Evolutionary conservation across 2,329 filamentous ascomycete genomes (phyloP).

Genomic region (Exophiala mesophila): DNA sequence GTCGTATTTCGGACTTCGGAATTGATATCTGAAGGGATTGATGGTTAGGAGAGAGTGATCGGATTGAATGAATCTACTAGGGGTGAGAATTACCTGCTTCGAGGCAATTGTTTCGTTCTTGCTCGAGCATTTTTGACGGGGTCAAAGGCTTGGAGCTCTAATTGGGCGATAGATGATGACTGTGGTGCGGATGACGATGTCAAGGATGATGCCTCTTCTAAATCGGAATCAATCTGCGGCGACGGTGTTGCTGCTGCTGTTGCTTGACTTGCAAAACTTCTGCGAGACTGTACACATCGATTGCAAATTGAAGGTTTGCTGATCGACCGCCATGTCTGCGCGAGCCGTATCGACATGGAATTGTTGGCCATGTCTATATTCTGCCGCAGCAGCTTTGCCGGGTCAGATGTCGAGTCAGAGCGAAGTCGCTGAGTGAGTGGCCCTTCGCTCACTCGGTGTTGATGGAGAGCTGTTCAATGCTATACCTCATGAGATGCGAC

Average conservation of each 20-base stretch:
- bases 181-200: no score
- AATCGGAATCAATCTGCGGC: slow-evolving; percentile 13
- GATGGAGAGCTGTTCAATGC: neutral
- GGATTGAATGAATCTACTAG: neutral
- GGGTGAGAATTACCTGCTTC: slow-evolving; percentile 37
- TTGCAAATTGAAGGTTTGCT: slow-evolving; percentile 16
- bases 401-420: no score
- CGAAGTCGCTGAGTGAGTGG: no score
- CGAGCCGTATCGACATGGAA: slow-evolving; percentile 8
- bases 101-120: slow-evolving; percentile 33
- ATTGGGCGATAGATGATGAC: slow-evolving; percentile 3
- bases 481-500: no score
- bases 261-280: slow-evolving; percentile 42
- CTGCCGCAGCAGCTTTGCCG: no score
- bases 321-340: slow-evolving; percentile 12
- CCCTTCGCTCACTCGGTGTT: neutral
- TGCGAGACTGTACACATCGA: slow-evolving; percentile 35
- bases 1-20: slow-evolving; percentile 88
- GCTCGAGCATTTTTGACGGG: slow-evolving; percentile 43
- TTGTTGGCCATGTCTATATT: slow-evolving; percentile 10
- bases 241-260: slow-evolving; percentile 5
- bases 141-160: slow-evolving; percentile 37
- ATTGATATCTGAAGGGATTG: slow-evolving; percentile 78
- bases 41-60: slow-evolving; percentile 3
- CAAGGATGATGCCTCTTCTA: slow-evolving; percentile 20